A percentile compares a stretch with the other conserved stretches of the same genome.
Conservation (phyloP, 23 red algal species). For the Agarophyton chilense region DNA sequence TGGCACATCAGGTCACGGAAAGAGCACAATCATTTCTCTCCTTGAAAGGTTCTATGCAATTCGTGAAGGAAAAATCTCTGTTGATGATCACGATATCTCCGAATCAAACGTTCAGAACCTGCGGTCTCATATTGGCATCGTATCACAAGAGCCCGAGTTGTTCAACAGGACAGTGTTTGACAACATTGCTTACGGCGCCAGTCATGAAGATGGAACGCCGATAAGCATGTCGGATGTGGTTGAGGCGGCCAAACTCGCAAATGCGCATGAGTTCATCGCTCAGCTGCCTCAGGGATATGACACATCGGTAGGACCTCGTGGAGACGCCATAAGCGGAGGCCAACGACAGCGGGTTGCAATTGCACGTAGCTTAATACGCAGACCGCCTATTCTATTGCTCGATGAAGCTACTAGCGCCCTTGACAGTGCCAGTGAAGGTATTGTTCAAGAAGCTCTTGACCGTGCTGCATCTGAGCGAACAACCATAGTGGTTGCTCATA, state of each 20-base stretch:
- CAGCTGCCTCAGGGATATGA: conserved; percentile 82
- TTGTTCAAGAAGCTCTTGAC: conserved; percentile 84
- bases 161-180: conserved; percentile 84
- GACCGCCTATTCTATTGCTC: conserved; percentile 73
- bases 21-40: conserved; percentile 81
- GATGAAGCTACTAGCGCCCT: conserved; percentile 94
- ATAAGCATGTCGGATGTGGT: conserved; percentile 68
- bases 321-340: conserved; percentile 80
- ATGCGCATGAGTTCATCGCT: conserved; percentile 85
- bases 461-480: conserved; percentile 68
- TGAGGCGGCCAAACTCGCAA: conserved; percentile 78
- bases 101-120: conserved; percentile 54
- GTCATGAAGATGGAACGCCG: conserved; percentile 57
- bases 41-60: conserved; percentile 83
- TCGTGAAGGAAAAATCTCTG: conserved; percentile 49
- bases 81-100: conserved; percentile 65
- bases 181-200: conserved; percentile 78
- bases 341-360: conserved; percentile 96
- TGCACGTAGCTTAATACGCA: conserved; percentile 79
- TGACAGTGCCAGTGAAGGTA: conserved; percentile 79
- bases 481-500: conserved; percentile 89
- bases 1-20: conserved; percentile 86
- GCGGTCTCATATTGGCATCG: conserved; percentile 77
- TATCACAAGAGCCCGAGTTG: conserved; percentile 87
- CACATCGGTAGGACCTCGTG: conserved; percentile 84